Base-by-base conservation (phyloP, 73 alveolate genomes). In the Durusdinium trenchii region DNA sequence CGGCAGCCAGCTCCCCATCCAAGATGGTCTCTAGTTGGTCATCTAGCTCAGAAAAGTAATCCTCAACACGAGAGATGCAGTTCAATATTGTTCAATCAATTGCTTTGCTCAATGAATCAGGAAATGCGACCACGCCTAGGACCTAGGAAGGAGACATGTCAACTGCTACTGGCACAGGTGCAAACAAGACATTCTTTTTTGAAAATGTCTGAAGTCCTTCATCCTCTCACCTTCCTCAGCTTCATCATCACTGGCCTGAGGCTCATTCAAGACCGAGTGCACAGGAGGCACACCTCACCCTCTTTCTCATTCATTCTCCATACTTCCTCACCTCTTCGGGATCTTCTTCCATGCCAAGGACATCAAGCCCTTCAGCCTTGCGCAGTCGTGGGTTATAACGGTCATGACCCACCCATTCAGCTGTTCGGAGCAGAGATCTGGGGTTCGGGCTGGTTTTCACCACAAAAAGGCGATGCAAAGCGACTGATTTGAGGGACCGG, bases 271-370 rank as follows among this genome's bases (percentile, higher is more conserved):
- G 28, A n/a, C n/a, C n/a, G n/a, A n/a, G n/a, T n/a, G n/a, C n/a
- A n/a, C n/a, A n/a, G n/a, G n/a, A n/a, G n/a, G n/a, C n/a, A n/a
- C n/a, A n/a, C n/a, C n/a, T n/a, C n/a, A n/a, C n/a, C n/a, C n/a
- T n/a, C n/a, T n/a, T n/a, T n/a, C n/a, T n/a, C n/a, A n/a, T n/a
- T n/a, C n/a, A n/a, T n/a, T n/a, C n/a, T 12, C 50, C 48, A 6
- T n/a, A 30, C 84, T 40, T 12, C 50, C 30, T 30, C 46, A 28
- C 84, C 84, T 71, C 84, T 40, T n/a, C 84, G 40, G n/a, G 30
- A 32, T 79, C 90, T 45, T 54, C 95, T 62, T 86, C 95, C 95
- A 86, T 86, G n/a, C 95, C 95, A 46, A 86, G n/a, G 83, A 86
- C 95, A 47, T 86, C 95, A n/a, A 86, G 36, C 10, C 47, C 83